phyloP scores from a whole-genome alignment of 169 alveolate species.

The Perkinsus chesapeaki region DNA sequence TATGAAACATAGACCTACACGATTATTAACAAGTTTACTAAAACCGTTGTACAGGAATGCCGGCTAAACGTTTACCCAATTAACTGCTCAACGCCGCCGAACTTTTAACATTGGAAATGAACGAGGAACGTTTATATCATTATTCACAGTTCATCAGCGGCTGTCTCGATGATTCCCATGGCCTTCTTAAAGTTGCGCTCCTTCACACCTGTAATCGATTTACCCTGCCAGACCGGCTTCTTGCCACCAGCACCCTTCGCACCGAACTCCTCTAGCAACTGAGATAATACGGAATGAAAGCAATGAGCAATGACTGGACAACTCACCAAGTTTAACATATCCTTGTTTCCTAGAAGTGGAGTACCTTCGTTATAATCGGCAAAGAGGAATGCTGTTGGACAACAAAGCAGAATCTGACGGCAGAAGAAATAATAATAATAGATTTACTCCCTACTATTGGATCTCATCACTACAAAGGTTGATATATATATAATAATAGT shows the following conservation, averaged over 20 bases:
- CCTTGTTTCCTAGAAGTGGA: background rate
- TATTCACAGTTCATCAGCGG: background rate
- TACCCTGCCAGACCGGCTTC: background rate
- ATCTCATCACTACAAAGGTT: no score
- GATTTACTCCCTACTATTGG: no score
- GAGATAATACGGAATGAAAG: background rate
- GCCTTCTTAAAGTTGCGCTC: conserved; percentile 3
- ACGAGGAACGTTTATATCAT: background rate
- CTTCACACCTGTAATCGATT: background rate
- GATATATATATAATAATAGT: no score
- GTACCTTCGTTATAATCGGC: background rate
- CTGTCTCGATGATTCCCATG: background rate
- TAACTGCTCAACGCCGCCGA: no score
- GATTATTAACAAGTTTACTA: no score
- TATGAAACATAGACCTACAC: no score
- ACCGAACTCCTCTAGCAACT: background rate
- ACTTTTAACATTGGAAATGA: background rate
- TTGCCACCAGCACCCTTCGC: background rate
- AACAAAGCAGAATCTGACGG: background rate
- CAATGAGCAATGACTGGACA: no score
- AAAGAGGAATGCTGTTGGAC: background rate
- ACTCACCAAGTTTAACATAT: background rate
- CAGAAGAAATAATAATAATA: background rate
- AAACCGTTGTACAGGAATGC: no score
- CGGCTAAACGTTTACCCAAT: no score